Conservation (phyloP, 1,139 yeast genomes). For the Wickerhamiella infanticola region DNA sequence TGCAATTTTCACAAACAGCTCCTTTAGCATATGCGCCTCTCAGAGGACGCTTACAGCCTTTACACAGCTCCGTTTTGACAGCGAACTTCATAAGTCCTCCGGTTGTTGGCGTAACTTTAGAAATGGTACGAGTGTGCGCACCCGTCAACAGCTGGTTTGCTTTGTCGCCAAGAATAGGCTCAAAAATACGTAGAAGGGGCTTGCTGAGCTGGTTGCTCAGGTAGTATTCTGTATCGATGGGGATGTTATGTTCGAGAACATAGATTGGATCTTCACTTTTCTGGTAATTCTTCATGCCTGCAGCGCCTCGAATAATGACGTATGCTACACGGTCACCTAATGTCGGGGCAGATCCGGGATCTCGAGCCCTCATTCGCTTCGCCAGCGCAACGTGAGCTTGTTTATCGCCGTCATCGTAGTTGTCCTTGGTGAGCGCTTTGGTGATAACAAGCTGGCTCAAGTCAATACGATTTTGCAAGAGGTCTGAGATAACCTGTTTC, state of each 20-base stretch:
- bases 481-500: slow-evolving; percentile 75
- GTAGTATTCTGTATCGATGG: slow-evolving; percentile 90
- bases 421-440: slow-evolving; percentile 77
- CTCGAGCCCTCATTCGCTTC: slow-evolving; percentile 90
- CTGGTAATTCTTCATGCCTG: slow-evolving; percentile 78
- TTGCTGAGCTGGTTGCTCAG: slow-evolving; percentile 85
- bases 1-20: slow-evolving; percentile 72
- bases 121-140: slow-evolving; percentile 67
- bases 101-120: slow-evolving; percentile 44
- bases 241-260: slow-evolving; percentile 80
- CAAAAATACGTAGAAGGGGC: slow-evolving; percentile 85
- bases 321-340: slow-evolving; percentile 97
- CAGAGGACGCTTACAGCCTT: slow-evolving; percentile 74
- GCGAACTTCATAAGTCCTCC: slow-evolving; percentile 90
- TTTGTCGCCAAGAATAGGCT: slow-evolving; percentile 76
- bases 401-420: slow-evolving; percentile 60
- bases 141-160: slow-evolving; percentile 64
- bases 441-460: slow-evolving; percentile 88
- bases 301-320: slow-evolving; percentile 71
- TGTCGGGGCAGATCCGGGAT: slow-evolving; percentile 93
- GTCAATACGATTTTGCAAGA: slow-evolving; percentile 82
- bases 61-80: slow-evolving; percentile 75
- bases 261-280: slow-evolving; percentile 94
- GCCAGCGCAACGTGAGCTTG: slow-evolving; percentile 97
- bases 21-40: slow-evolving; percentile 47